Percentiles rank a stretch among this genome's conserved stretches.
Evolutionary conservation across 2,329 filamentous ascomycete genomes (phyloP).

Genomic region (Fusarium sp.): DNA sequence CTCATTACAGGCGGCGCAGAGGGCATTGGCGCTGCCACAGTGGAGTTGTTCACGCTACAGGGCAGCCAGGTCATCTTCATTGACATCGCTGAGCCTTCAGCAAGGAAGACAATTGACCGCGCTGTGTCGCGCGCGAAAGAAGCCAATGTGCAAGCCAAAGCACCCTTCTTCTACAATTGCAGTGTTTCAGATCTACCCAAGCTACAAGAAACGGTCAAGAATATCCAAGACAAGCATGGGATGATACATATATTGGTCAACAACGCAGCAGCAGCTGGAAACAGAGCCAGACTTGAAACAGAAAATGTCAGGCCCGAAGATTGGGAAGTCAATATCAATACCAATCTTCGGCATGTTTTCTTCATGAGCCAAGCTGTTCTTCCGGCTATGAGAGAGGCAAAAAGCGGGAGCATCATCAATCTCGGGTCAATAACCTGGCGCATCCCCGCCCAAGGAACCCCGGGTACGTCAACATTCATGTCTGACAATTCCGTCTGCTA

Average conservation of each 20-base stretch:
- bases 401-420: constrained; percentile 63
- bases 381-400: constrained; percentile 62
- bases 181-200: constrained; percentile 52
- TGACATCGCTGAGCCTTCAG: constrained; percentile 49
- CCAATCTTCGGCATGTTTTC: constrained; percentile 60
- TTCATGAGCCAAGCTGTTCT: constrained; percentile 77
- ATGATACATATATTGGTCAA: constrained; percentile 82
- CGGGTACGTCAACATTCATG: constrained; percentile 1
- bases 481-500: neutral
- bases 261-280: constrained; percentile 70
- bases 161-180: constrained; percentile 54
- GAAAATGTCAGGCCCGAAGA: constrained; percentile 51
- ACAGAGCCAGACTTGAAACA: constrained; percentile 43
- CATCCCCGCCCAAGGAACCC: constrained; percentile 55
- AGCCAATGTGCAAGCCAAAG: constrained; percentile 7
- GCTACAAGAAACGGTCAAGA: constrained; percentile 47
- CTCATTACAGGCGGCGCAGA: constrained; percentile 58
- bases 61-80: constrained; percentile 57
- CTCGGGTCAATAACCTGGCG: constrained; percentile 62
- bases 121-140: constrained; percentile 22
- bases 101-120: constrained; percentile 41
- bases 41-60: constrained; percentile 56
- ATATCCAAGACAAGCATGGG: constrained; percentile 43
- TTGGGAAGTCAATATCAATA: constrained; percentile 55
- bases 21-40: constrained; percentile 57